Conservation (phyloP, 1,284 basidiomycete genomes). For the Austroboletus novae-zelandiae region DNA sequence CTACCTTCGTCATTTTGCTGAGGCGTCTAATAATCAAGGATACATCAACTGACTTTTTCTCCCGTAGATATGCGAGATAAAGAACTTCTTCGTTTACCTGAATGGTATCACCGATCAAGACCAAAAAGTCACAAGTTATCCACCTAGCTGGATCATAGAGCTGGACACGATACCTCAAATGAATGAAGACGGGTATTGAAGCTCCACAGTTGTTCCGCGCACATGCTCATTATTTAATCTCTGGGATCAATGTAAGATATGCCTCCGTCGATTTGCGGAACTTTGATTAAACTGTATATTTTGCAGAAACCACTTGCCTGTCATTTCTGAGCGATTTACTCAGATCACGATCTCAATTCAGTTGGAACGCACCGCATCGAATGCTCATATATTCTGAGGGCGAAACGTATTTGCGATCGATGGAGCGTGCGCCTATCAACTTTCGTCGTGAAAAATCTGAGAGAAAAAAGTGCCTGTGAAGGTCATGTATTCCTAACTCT, state of each 20-base stretch:
- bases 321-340: not conserved
- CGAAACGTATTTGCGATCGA: too few species aligned
- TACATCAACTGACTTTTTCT: not conserved
- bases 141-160: too few species aligned
- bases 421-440: too few species aligned
- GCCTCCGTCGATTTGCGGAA: not conserved
- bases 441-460: too few species aligned
- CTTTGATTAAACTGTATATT: not conserved
- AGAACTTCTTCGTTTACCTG: not conserved
- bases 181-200: not conserved
- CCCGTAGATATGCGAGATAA: constrained; percentile 1
- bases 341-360: not conserved
- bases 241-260: not conserved
- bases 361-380: too few species aligned
- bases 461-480: too few species aligned
- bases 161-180: not conserved
- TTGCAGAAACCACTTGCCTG: not conserved
- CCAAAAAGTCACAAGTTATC: not conserved
- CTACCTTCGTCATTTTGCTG: not conserved
- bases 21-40: not conserved
- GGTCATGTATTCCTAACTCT: too few species aligned
- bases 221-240: not conserved
- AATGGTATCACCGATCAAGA: not conserved
- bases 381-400: too few species aligned
- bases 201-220: not conserved